phyloP scores from a whole-genome alignment of 495 filamentous ascomycete species.

The Aspergillus leporis region DNA sequence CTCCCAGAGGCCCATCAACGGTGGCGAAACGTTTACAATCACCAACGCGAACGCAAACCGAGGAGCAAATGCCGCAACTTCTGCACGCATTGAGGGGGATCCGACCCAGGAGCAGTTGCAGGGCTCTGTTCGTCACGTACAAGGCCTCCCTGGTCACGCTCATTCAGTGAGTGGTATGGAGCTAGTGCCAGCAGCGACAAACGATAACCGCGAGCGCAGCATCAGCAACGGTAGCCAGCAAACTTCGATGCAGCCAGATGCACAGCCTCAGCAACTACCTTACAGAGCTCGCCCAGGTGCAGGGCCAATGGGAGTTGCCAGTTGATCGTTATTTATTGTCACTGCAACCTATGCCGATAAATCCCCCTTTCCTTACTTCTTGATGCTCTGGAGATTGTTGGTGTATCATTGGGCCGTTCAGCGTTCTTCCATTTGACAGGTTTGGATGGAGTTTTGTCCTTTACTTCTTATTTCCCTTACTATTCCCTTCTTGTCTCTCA shows the following conservation, averaged over 20 bases:
- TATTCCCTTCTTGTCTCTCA: conserved; percentile 3
- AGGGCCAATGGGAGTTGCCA: conserved; percentile 49
- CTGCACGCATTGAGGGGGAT: conserved; percentile 74
- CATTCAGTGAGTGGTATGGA: conserved; percentile 39
- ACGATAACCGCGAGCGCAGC: conserved; percentile 41
- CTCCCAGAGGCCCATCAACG: conserved; percentile 56
- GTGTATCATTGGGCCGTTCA: conserved; percentile 31
- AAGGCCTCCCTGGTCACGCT: conserved; percentile 53
- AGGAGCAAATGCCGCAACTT: conserved; percentile 39
- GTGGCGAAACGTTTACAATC: conserved; percentile 54
- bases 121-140: conserved; percentile 75
- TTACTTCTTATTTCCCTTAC: conserved; percentile 15
- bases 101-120: conserved; percentile 77
- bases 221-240: conserved; percentile 44
- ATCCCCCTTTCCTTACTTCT: conserved; percentile 21
- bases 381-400: conserved; percentile 15
- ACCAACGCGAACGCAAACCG: conserved; percentile 41
- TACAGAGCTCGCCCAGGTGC: conserved; percentile 43
- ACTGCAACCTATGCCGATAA: conserved; percentile 2
- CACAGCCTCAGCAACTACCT: conserved; percentile 35
- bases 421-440: conserved; percentile 39
- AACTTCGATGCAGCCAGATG: conserved; percentile 28
- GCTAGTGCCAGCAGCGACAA: conserved; percentile 28
- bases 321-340: conserved; percentile 29
- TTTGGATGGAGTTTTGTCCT: conserved; percentile 37